These are phyloP conservation scores for Aspergillus cavernicola DNA, from an alignment of 495 filamentous ascomycete species.

Conservation along the genomic window DNA sequence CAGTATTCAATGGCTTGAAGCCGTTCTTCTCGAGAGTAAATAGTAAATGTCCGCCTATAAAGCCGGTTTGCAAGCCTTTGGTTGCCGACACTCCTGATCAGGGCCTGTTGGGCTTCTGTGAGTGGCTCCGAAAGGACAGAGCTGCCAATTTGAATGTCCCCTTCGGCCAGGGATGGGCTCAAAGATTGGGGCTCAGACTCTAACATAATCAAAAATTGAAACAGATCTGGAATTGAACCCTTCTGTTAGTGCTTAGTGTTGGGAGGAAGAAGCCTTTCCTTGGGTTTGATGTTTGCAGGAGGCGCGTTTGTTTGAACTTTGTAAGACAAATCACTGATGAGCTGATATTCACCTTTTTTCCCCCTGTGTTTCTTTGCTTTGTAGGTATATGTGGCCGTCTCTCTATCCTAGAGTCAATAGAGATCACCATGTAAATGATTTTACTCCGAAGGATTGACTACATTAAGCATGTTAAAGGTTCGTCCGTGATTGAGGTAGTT, in stretches of 20 bases:
- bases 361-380: too few relatives aligned
- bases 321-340: too few relatives aligned
- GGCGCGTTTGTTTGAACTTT: too few relatives aligned
- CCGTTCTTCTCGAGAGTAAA: not conserved
- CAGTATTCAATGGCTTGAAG: not conserved
- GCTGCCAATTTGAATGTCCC: not conserved
- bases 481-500: too few relatives aligned
- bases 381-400: too few relatives aligned
- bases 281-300: not conserved
- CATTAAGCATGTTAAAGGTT: too few relatives aligned
- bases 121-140: not conserved
- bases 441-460: too few relatives aligned
- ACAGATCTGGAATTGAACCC: not conserved
- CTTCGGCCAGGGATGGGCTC: not conserved
- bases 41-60: not conserved
- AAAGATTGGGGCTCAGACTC: not conserved
- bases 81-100: not conserved
- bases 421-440: too few relatives aligned
- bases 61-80: not conserved
- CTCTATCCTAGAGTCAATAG: too few relatives aligned
- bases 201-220: not conserved
- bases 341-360: too few relatives aligned
- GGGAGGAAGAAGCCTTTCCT: not conserved
- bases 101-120: not conserved
- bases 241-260: not conserved